phyloP scores from a whole-genome alignment of 176 grass and related monocot genomes.

The Bonia amplexicaulis region DNA sequence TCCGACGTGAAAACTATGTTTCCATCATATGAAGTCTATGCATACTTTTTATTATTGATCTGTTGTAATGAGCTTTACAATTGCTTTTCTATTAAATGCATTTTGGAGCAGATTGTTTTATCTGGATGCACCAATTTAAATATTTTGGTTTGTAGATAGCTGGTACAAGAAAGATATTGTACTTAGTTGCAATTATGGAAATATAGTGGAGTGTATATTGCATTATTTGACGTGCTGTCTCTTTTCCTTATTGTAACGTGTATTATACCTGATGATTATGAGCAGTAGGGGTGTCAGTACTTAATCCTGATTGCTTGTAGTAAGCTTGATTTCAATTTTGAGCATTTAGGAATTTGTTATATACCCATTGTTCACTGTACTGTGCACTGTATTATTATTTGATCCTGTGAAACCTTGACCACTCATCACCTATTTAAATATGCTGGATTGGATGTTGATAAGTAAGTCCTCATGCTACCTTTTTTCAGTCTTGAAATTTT shows the following conservation, averaged over 20 bases:
- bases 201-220: background rate
- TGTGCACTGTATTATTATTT: background rate
- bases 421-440: slow-evolving; percentile 89
- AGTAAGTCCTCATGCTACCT: slow-evolving; percentile 56
- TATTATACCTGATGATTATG: background rate
- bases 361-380: background rate
- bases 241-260: background rate
- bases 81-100: background rate
- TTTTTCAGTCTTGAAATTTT: background rate
- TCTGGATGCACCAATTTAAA: background rate
- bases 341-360: slow-evolving; percentile 1
- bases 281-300: background rate
- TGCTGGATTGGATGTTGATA: slow-evolving; percentile 93
- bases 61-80: slow-evolving; percentile 1
- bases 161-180: background rate
- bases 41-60: background rate
- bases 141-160: background rate
- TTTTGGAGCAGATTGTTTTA: background rate
- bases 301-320: background rate
- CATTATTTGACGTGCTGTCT: background rate
- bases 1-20: slow-evolving; percentile 6
- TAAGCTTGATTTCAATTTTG: background rate
- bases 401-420: slow-evolving; percentile 73
- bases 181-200: background rate
- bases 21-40: background rate